A percentile compares a stretch with the other conserved stretches of the same genome.
Evolutionary conservation across 805 yeast genomes (phyloP).

Genomic region (Candida boidinii): DNA sequence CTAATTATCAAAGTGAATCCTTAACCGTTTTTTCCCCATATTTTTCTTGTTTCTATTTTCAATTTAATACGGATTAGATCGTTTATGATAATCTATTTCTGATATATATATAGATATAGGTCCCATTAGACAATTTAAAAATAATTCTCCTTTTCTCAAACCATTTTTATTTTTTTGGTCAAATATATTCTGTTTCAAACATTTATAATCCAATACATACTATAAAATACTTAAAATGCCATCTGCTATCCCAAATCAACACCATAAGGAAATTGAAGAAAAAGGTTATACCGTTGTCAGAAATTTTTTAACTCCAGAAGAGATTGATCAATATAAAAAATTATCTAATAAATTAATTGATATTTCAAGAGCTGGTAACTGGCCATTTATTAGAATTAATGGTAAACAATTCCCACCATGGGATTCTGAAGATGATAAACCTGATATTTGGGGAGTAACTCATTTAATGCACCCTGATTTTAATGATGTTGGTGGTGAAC

Average conservation of each 20-base stretch:
- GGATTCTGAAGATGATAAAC: conserved; percentile 37
- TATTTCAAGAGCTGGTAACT: conserved; percentile 36
- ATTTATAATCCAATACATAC: too few species aligned
- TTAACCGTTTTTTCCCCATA: too few species aligned
- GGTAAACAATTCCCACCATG: conserved; percentile 54
- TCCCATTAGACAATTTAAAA: too few species aligned
- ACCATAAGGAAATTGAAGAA: conserved; percentile 23
- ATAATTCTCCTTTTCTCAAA: too few species aligned
- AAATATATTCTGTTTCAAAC: too few species aligned
- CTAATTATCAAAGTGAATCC: too few species aligned
- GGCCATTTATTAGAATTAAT: conserved; percentile 40
- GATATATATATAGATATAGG: too few species aligned
- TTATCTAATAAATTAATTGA: conserved; percentile 31
- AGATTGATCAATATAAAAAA: conserved; percentile 26
- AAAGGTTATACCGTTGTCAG: conserved; percentile 30
- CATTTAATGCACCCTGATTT: conserved; percentile 40
- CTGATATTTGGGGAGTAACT: conserved; percentile 46
- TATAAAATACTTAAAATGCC: conserved; percentile 4
- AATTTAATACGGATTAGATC: too few species aligned
- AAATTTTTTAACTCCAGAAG: conserved; percentile 31
- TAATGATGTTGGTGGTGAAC: conserved; percentile 21
- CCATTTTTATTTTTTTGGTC: too few species aligned
- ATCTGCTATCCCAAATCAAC: conserved; percentile 3
- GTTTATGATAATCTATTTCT: too few species aligned
- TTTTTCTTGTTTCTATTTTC: too few species aligned